Evolutionary conservation across 2,329 filamentous ascomycete species (phyloP).

Genomic region (Beauveria sp.): DNA sequence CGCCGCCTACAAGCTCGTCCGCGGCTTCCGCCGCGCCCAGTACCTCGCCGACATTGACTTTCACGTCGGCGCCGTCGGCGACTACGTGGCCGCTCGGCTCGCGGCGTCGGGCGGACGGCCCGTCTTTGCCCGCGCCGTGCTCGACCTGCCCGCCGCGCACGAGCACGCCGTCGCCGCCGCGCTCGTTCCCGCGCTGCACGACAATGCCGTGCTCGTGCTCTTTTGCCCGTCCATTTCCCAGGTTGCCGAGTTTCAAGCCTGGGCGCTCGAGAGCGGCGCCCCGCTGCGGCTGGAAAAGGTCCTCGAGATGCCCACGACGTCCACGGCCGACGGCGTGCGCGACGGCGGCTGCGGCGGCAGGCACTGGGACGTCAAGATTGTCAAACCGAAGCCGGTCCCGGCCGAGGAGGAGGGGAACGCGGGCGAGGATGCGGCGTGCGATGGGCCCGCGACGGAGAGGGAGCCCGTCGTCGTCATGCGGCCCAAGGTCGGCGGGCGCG

Average conservation of each 20-base stretch:
- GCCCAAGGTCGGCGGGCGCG: constrained; percentile 32
- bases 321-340: constrained; percentile 33
- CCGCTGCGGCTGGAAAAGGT: constrained; percentile 50
- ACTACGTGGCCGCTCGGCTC: constrained; percentile 52
- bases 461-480: constrained; percentile 31
- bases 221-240: constrained; percentile 77
- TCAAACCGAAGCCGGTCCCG: constrained; percentile 22
- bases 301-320: constrained; percentile 45
- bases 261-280: constrained; percentile 43
- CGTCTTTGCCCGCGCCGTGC: constrained; percentile 63
- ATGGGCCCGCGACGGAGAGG: not conserved
- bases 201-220: constrained; percentile 57
- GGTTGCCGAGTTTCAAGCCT: constrained; percentile 51
- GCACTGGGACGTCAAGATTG: constrained; percentile 56
- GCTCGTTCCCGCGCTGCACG: constrained; percentile 50
- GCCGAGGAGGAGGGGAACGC: constrained; percentile 14
- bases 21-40: constrained; percentile 59
- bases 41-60: constrained; percentile 68
- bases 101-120: constrained; percentile 34
- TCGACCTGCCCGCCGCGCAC: constrained; percentile 64
- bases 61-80: constrained; percentile 57
- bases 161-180: constrained; percentile 30
- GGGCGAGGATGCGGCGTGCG: not conserved
- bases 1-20: constrained; percentile 57
- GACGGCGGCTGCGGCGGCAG: constrained; percentile 42